Conservation (phyloP, 768 basidiomycete species). For the Cytidiella melzeri region DNA sequence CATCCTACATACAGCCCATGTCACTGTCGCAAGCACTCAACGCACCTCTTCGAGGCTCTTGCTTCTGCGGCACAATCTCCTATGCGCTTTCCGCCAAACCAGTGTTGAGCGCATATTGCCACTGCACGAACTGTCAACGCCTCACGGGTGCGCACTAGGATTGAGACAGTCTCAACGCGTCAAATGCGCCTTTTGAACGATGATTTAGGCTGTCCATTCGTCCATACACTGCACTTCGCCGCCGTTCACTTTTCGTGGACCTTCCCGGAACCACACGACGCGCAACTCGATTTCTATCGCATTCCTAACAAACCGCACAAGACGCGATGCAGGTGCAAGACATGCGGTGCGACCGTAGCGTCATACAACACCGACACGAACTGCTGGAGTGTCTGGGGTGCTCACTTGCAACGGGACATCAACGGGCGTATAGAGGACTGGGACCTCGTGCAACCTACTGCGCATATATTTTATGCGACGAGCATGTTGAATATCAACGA, state of each 20-base stretch:
- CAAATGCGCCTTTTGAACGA: background rate
- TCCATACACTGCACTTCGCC: conserved; percentile 55
- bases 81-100: conserved; percentile 45
- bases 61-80: conserved; percentile 50
- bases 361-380: conserved; percentile 44
- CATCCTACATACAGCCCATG: too few relatives aligned
- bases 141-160: conserved; percentile 38
- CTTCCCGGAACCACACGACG: conserved; percentile 29
- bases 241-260: conserved; percentile 50
- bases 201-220: conserved; percentile 48
- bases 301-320: conserved; percentile 51
- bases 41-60: conserved; percentile 35
- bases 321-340: conserved; percentile 55
- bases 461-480: conserved; percentile 63
- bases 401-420: conserved; percentile 46
- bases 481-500: conserved; percentile 53
- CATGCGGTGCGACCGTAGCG: conserved; percentile 49
- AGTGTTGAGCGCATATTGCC: conserved; percentile 55
- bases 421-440: conserved; percentile 45
- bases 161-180: background rate
- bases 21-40: background rate
- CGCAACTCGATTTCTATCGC: conserved; percentile 40
- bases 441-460: conserved; percentile 54
- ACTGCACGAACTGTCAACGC: conserved; percentile 65
- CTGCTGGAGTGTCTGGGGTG: conserved; percentile 55